phyloP scores from a whole-genome alignment of 1,139 yeast genomes.

The Geotrichum carabidarum region DNA sequence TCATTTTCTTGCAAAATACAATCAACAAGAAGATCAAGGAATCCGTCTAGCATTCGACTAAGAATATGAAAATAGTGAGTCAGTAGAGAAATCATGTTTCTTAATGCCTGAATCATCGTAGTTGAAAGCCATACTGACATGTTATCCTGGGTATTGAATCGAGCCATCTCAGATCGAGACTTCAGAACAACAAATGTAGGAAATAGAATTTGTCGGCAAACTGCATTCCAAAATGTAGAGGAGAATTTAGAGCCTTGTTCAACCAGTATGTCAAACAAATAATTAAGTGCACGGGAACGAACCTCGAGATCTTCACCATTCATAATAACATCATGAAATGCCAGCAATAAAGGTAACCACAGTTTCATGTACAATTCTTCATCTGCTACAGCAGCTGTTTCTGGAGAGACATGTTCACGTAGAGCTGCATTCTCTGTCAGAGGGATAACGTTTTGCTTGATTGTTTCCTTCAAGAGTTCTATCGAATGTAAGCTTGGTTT shows the following conservation, averaged over 20 bases:
- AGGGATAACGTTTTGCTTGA: constrained; percentile 45
- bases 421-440: constrained; percentile 17
- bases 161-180: constrained; percentile 67
- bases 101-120: constrained; percentile 88
- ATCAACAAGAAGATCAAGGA: constrained; percentile 67
- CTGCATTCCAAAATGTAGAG: constrained; percentile 71
- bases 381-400: constrained; percentile 32
- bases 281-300: constrained; percentile 78
- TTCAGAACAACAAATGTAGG: constrained; percentile 84
- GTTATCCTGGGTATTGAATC: constrained; percentile 67
- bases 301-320: constrained; percentile 92
- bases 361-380: constrained; percentile 46
- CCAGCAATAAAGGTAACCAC: constrained; percentile 80
- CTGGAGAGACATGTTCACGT: constrained; percentile 21
- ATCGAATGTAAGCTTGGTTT: constrained; percentile 74
- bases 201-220: constrained; percentile 73
- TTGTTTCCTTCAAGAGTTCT: constrained; percentile 64
- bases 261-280: constrained; percentile 73
- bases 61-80: constrained; percentile 73
- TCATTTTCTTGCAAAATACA: constrained; percentile 97
- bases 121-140: constrained; percentile 94
- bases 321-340: constrained; percentile 86
- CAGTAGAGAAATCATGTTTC: constrained; percentile 79
- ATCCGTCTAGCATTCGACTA: constrained; percentile 68
- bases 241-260: constrained; percentile 76